Percentiles rank a stretch among this genome's conserved stretches.
Evolutionary conservation across 179 eudicot species (phyloP).

Genomic region (Spinacia oleracea): DNA sequence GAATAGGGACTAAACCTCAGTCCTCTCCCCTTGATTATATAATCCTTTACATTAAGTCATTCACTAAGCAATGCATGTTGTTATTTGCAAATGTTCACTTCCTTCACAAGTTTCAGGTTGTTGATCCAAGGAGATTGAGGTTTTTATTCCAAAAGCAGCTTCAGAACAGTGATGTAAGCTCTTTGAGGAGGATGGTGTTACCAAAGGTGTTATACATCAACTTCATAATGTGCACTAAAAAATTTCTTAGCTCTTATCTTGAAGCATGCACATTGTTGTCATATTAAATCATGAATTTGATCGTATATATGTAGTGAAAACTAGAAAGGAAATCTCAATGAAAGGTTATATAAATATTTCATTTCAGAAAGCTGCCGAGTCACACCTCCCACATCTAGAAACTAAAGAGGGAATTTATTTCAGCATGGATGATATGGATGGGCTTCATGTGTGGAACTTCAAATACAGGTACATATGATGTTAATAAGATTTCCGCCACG

Average conservation of each 20-base stretch:
- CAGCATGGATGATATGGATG: constrained; percentile 78
- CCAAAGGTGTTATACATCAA: constrained; percentile 68
- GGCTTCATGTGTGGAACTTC: constrained; percentile 74
- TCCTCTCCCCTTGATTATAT: background rate
- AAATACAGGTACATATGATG: constrained; percentile 63
- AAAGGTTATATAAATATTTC: background rate
- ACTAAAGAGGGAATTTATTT: constrained; percentile 69
- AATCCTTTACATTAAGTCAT: background rate
- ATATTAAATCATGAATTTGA: background rate
- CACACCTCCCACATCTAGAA: constrained; percentile 61
- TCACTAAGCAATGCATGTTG: background rate
- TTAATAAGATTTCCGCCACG: too few species aligned
- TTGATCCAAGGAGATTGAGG: constrained; percentile 52
- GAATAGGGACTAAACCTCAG: background rate
- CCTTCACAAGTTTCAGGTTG: constrained; percentile 38
- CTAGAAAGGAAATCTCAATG: background rate
- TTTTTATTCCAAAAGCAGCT: constrained; percentile 86
- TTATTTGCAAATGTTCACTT: background rate
- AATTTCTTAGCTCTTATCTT: background rate
- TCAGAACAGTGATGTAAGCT: constrained; percentile 74
- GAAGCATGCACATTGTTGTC: background rate
- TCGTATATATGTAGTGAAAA: background rate
- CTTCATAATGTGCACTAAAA: background rate
- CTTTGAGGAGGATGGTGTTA: constrained; percentile 75
- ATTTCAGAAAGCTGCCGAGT: constrained; percentile 75